These are phyloP conservation scores for Botrytis aclada DNA, from an alignment of 2,329 filamentous ascomycete genomes.

Conservation along the genomic window DNA sequence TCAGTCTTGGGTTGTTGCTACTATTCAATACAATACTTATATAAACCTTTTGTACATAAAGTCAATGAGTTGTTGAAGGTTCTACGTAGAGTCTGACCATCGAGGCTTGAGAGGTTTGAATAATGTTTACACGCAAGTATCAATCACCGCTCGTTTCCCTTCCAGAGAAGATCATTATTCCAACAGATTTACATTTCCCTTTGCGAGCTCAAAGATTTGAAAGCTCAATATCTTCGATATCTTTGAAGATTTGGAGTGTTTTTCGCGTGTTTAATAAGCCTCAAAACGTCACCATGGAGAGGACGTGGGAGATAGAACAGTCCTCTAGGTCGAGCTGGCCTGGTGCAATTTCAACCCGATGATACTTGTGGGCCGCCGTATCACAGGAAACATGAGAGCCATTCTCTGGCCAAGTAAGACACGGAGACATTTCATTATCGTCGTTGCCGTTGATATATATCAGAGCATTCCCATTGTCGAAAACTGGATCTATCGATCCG, in stretches of 20 bases:
- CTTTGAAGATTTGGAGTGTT: neutral
- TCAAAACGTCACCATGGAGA: neutral
- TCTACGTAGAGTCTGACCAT: neutral
- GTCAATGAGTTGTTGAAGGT: neutral
- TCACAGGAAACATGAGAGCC: conserved; percentile 38
- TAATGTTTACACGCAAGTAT: neutral
- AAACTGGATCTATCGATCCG: neutral
- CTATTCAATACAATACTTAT: neutral
- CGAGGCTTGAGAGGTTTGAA: neutral
- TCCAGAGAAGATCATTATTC: neutral
- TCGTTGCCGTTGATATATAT: neutral
- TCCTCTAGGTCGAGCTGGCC: neutral
- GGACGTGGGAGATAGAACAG: neutral
- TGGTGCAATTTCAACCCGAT: neutral
- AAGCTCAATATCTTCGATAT: neutral
- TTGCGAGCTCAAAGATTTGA: neutral
- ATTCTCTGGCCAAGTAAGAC: conserved; percentile 45
- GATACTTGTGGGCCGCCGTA: neutral
- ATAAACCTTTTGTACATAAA: neutral
- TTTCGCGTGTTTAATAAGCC: neutral
- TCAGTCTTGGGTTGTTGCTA: neutral
- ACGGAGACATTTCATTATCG: conserved; percentile 35
- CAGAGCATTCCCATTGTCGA: neutral
- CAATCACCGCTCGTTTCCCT: neutral
- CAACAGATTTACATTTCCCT: neutral